These are phyloP conservation scores for Mycena rebaudengoi DNA, from an alignment of 768 basidiomycete genomes.

Conservation along the genomic window DNA sequence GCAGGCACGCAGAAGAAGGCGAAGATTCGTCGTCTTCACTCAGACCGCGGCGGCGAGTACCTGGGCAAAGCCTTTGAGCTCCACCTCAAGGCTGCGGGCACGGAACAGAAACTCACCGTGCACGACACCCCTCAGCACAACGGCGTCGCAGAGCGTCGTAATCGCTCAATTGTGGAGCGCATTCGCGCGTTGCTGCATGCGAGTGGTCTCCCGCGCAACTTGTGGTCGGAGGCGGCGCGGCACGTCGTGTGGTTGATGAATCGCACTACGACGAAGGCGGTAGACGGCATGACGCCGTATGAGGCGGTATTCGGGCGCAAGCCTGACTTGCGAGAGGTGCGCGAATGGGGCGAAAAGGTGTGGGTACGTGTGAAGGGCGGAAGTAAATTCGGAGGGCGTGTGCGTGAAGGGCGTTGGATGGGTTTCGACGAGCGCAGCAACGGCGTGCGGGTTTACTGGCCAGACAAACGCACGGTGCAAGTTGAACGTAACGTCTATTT, in stretches of 20 bases:
- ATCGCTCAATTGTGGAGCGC: conserved; percentile 30
- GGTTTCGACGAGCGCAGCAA: conserved; percentile 17
- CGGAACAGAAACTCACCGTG: conserved; percentile 28
- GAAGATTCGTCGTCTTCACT: conserved; percentile 12
- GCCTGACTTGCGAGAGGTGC: conserved; percentile 24
- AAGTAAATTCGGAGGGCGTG: conserved; percentile 6
- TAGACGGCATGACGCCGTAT: conserved; percentile 14
- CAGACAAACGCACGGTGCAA: conserved; percentile 16
- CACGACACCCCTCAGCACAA: conserved; percentile 39
- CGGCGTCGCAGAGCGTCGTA: conserved; percentile 37
- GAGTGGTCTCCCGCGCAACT: conserved; percentile 7
- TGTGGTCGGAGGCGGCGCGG: conserved; percentile 28
- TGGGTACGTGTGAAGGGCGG: conserved; percentile 8
- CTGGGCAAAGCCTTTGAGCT: neutral
- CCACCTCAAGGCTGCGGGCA: conserved; percentile 28
- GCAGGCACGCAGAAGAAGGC: conserved; percentile 31
- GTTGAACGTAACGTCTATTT: conserved; percentile 18
- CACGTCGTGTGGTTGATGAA: conserved; percentile 33
- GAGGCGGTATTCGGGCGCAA: conserved; percentile 10
- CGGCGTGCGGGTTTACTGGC: conserved; percentile 28
- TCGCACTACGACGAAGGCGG: conserved; percentile 4
- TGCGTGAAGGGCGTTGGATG: conserved; percentile 9
- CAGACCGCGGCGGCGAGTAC: conserved; percentile 28
- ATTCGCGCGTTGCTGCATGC: conserved; percentile 30
- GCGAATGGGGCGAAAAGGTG: neutral